These are phyloP conservation scores for Tolypocladium inflatum DNA, from an alignment of 2,329 filamentous ascomycete species.

Conservation along the genomic window DNA sequence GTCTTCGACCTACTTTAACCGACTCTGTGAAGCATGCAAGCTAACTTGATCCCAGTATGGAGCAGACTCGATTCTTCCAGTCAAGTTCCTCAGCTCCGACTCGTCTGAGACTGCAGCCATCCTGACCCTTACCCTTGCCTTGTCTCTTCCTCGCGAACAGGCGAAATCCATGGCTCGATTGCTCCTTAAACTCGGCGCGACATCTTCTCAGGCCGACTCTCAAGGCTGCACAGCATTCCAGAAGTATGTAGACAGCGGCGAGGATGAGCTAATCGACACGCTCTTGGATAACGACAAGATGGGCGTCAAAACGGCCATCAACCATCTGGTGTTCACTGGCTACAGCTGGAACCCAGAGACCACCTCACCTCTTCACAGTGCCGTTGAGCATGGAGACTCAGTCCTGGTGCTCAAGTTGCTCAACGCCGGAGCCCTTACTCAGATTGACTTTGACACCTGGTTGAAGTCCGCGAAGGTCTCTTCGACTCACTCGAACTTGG, in stretches of 20 bases:
- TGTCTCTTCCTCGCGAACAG: slow-evolving; percentile 52
- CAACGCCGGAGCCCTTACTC: slow-evolving; percentile 47
- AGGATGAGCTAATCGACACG: slow-evolving; percentile 35
- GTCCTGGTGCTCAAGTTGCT: slow-evolving; percentile 51
- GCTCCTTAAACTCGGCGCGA: slow-evolving; percentile 62
- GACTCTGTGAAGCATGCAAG: background rate
- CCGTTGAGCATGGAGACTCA: slow-evolving; percentile 43
- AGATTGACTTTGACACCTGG: slow-evolving; percentile 56
- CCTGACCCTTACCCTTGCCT: slow-evolving; percentile 58
- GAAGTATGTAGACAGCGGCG: slow-evolving; percentile 45
- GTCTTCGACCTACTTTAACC: background rate
- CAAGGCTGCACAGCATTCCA: slow-evolving; percentile 57
- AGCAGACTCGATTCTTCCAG: slow-evolving; percentile 64
- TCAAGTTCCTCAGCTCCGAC: slow-evolving; percentile 51
- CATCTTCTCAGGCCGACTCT: slow-evolving; percentile 62
- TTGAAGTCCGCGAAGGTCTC: slow-evolving; percentile 45
- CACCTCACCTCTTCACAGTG: slow-evolving; percentile 45
- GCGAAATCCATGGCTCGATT: slow-evolving; percentile 55
- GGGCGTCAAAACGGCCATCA: slow-evolving; percentile 53
- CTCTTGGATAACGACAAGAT: slow-evolving; percentile 48
- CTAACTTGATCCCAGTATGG: slow-evolving; percentile 46
- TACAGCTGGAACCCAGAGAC: slow-evolving; percentile 22
- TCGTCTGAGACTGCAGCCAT: slow-evolving; percentile 49
- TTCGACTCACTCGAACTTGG: slow-evolving; percentile 22
- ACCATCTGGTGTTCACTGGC: slow-evolving; percentile 45